Evolutionary conservation across 73 alveolate genomes (phyloP), one percentile per base, ranked within the genome.

Genomic region (Paramecium tetraurelia): DNA sequence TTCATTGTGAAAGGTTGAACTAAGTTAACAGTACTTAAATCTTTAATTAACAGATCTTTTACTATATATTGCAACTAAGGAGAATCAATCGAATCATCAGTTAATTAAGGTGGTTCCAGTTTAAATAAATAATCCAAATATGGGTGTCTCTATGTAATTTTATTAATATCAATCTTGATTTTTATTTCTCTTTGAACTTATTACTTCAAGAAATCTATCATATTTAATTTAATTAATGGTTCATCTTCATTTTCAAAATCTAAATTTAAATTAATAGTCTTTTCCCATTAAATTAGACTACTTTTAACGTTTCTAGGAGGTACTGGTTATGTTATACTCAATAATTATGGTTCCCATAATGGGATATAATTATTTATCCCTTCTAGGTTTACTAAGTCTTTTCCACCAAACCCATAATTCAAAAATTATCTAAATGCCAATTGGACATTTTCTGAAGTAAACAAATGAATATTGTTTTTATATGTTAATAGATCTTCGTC

Each of bases 91-190:
- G 76, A 44, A 22, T 80, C 90, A 80, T 80, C 90, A 41, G 41
- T 24, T 24, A 44, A 80, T 31, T 33, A 27, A 44, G 72, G 76
- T 16, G 70, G 29, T 20, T 40, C 48, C 24, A 80, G 22, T 44
- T 80, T 80, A 11, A 80, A 80, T 80, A 80, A 48, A 48, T 80
- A 80, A 41, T 80, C 90, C 21, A 80, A 80, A 80, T 80, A 80
- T 44, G 90, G 90, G 27, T 80, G 90, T 18, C 72, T n/a, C 12
- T 21, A 16, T 11, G 36, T 80, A 22, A 44, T 43, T 18, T 43
- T 48, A 44, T 9, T 43, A 24, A 41, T 24, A 22, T 48, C 57
- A 12, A 80, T 80, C 57, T 43, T 31, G 31, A 80, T 80, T 43
- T 80, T 80, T 9, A 46, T 80, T 43, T 80, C 90, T 48, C 57